Base-by-base conservation (phyloP, 345 rosid species). In the Corchorus olitorius region DNA sequence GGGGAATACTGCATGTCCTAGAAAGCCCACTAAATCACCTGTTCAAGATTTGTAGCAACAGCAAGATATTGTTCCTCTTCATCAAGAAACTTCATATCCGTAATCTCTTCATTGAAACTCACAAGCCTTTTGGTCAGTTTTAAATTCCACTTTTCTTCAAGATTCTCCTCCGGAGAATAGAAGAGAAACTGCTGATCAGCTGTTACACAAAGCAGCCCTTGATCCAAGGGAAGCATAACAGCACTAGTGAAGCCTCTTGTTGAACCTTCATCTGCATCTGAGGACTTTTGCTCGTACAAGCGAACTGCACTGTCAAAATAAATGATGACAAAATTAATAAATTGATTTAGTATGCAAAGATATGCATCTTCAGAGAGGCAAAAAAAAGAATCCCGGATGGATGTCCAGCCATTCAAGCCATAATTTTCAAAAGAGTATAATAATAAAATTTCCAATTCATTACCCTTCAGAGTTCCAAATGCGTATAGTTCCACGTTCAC, bases 41-140 rank as follows among this genome's bases (percentile, higher is more conserved):
- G 94, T 84, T 96, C 98, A 43, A 91, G 86, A 91, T 93, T 93
- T 68, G 99, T 93, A 59, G 98, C 99, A 84, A 92, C 94, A 82
- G 94, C 99, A 12, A 96, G 93, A 84, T 80, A 88, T 17, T 88
- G 85, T 79, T 96, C 99, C 73, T 92, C 97, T 49, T 89, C 91
- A 13, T 98, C 98, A 76, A 96, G 82, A 85, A 93, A 93, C 78
- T 83, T 96, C 97, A 96, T 84, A 83, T 96, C 99, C 72, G 87
- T 78, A 81, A 96, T 96, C 81, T 96, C 99, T 65, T 93, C 98
- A 82, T 93, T 96, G 84, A 89, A 87, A 56, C 99, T 98, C 68
- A 96, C 88, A 70, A 96, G 91, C 81, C 98, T 92, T 88, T 87
- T 91, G 80, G 75, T 83, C 66, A 91, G 72, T 8, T 76, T 80